Conservation (phyloP, 148 eudicot genomes). For the Cornus suecica region DNA sequence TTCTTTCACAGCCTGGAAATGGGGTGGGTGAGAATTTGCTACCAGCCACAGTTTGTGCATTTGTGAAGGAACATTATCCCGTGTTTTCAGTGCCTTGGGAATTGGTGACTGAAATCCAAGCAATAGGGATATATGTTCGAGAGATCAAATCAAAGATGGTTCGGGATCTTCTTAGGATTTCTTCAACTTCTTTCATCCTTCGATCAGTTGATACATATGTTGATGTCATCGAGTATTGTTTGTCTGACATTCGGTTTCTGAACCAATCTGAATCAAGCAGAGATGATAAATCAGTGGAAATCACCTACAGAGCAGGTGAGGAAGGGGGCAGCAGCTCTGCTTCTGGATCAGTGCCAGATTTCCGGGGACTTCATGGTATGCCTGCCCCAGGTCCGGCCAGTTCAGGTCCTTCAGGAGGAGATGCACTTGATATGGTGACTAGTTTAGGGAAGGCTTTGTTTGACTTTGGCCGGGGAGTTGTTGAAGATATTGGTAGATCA, state of each 20-base stretch:
- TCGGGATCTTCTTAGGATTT: slow-evolving; percentile 85
- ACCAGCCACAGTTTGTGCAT: slow-evolving; percentile 90
- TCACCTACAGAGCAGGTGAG: slow-evolving; percentile 18
- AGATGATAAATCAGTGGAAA: slow-evolving; percentile 28
- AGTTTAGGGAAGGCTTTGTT: slow-evolving; percentile 83
- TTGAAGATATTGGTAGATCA: slow-evolving; percentile 85
- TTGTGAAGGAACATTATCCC: slow-evolving; percentile 98
- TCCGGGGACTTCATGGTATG: slow-evolving; percentile 53
- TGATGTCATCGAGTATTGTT: slow-evolving; percentile 96
- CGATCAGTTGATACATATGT: slow-evolving; percentile 71
- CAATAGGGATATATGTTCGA: slow-evolving; percentile 72
- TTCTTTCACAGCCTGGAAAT: slow-evolving; percentile 88
- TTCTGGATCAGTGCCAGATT: slow-evolving; percentile 39
- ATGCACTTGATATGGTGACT: slow-evolving; percentile 86
- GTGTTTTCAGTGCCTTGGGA: slow-evolving; percentile 99
- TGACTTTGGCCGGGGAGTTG: slow-evolving; percentile 95
- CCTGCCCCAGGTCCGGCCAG: slow-evolving; percentile 41
- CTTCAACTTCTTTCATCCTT: slow-evolving; percentile 60
- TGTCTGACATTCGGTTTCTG: slow-evolving; percentile 69
- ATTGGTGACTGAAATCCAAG: slow-evolving; percentile 84
- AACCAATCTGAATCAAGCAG: slow-evolving; percentile 32
- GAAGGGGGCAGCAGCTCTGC: slow-evolving; percentile 37
- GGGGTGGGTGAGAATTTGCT: slow-evolving; percentile 71
- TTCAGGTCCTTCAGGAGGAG: slow-evolving; percentile 56
- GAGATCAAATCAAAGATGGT: slow-evolving; percentile 99